These are phyloP conservation scores for Termitomyces sp. DNA, from an alignment of 768 basidiomycete species.

Conservation along the genomic window DNA sequence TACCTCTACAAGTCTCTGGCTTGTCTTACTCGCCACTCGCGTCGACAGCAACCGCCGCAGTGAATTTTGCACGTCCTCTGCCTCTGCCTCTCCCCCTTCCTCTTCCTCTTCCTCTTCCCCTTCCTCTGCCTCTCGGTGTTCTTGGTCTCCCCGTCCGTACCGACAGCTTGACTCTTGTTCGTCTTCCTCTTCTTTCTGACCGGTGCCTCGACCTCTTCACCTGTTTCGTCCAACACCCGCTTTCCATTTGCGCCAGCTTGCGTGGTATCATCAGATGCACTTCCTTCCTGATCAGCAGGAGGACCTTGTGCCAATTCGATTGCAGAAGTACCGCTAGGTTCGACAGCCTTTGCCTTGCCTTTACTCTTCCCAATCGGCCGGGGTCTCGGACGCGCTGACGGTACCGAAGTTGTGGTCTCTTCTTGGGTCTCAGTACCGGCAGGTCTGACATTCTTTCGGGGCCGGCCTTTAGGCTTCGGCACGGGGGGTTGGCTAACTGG, in stretches of 20 bases:
- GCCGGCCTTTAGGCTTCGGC: constrained; percentile 2
- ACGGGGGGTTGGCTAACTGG: background rate
- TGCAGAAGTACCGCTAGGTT: background rate
- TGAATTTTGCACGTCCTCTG: background rate
- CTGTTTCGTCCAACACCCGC: background rate
- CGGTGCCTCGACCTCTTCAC: background rate
- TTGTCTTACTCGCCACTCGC: too few relatives aligned
- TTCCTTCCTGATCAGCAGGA: background rate
- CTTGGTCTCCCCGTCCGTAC: background rate
- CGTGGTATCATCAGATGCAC: too few relatives aligned
- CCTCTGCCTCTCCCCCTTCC: background rate
- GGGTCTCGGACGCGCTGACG: constrained; percentile 10
- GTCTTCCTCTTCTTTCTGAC: constrained; percentile 10
- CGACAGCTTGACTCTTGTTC: background rate
- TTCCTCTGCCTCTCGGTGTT: constrained; percentile 1
- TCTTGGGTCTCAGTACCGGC: background rate
- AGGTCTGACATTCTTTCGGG: background rate
- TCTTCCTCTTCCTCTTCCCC: background rate
- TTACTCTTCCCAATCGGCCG: constrained; percentile 16
- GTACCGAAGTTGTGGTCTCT: background rate
- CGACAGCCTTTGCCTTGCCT: constrained; percentile 16
- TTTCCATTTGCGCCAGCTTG: background rate
- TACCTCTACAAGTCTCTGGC: background rate
- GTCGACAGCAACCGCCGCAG: background rate
- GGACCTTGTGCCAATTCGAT: background rate